phyloP scores from a whole-genome alignment of 1,139 yeast genomes.

The Geotrichum fermentans region DNA sequence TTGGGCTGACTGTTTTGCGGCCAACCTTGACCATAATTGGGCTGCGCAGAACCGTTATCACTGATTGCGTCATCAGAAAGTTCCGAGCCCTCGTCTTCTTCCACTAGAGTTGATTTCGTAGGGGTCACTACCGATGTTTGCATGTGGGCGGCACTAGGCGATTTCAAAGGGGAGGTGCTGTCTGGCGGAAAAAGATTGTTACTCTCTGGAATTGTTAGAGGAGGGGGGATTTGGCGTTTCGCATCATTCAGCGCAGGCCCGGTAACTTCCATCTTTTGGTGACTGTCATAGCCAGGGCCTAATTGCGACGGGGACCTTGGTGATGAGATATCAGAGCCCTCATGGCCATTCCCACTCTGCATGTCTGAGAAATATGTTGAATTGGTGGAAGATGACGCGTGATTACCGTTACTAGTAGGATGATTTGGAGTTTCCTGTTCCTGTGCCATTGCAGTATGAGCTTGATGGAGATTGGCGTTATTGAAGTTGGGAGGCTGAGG shows the following conservation, averaged over 20 bases:
- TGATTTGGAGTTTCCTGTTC: not conserved
- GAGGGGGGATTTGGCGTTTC: not conserved
- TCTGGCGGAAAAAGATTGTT: not conserved
- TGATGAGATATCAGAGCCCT: constrained; percentile 7
- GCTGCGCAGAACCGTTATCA: not conserved
- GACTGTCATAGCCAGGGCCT: not conserved
- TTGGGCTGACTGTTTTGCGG: not conserved
- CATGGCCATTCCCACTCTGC: constrained; percentile 3
- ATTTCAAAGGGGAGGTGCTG: not conserved
- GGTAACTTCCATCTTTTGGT: not conserved
- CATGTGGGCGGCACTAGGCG: constrained; percentile 10
- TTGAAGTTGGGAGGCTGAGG: not conserved
- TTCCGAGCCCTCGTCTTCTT: constrained; percentile 29
- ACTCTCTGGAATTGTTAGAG: not conserved
- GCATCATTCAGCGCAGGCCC: not conserved
- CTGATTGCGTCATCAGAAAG: constrained; percentile 6
- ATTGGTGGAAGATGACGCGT: constrained; percentile 6
- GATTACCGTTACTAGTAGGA: not conserved
- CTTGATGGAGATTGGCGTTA: not conserved
- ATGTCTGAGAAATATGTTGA: constrained; percentile 9
- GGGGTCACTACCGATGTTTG: constrained; percentile 19
- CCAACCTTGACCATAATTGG: not conserved
- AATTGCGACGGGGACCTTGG: constrained; percentile 5
- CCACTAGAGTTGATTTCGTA: constrained; percentile 21
- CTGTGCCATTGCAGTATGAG: not conserved